phyloP scores from a whole-genome alignment of 768 basidiomycete species.

The Pluteus cervinus region DNA sequence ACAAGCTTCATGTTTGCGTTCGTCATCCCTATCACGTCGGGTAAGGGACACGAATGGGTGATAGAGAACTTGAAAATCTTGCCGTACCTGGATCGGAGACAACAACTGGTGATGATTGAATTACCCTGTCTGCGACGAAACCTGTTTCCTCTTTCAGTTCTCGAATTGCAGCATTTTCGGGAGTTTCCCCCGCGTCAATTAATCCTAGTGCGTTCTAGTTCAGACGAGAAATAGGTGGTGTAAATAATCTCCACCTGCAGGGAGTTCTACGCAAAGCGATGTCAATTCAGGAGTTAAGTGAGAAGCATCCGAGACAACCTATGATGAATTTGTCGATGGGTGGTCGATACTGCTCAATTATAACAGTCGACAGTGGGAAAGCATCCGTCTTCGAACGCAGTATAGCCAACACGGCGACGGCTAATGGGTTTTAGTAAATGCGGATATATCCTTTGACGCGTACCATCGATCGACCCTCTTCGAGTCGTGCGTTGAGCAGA shows the following conservation, averaged over 20 bases:
- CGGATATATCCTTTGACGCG: not conserved
- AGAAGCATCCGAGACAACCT: slow-evolving; percentile 46
- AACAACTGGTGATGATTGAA: slow-evolving; percentile 56
- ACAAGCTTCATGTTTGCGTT: slow-evolving; percentile 91
- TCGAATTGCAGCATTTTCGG: slow-evolving; percentile 75
- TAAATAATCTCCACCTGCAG: slow-evolving; percentile 22
- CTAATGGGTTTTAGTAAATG: slow-evolving; percentile 28
- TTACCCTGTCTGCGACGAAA: slow-evolving; percentile 58
- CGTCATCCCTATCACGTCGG: slow-evolving; percentile 74
- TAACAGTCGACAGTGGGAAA: slow-evolving; percentile 71
- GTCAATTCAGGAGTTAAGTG: not conserved
- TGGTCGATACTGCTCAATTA: slow-evolving; percentile 91
- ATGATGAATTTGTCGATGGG: slow-evolving; percentile 74
- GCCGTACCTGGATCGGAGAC: slow-evolving; percentile 69
- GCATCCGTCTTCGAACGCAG: slow-evolving; percentile 67
- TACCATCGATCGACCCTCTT: slow-evolving; percentile 67
- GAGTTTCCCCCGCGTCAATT: slow-evolving; percentile 79
- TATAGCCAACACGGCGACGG: slow-evolving; percentile 80
- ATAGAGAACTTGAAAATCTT: not conserved
- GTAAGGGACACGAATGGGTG: no score
- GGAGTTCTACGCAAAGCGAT: slow-evolving; percentile 23
- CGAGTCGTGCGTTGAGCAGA: slow-evolving; percentile 80
- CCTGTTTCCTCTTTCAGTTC: slow-evolving; percentile 95
- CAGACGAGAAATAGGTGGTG: not conserved
- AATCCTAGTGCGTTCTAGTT: slow-evolving; percentile 42